phyloP scores from a whole-genome alignment of 805 yeast species.

The Candida maesae region DNA sequence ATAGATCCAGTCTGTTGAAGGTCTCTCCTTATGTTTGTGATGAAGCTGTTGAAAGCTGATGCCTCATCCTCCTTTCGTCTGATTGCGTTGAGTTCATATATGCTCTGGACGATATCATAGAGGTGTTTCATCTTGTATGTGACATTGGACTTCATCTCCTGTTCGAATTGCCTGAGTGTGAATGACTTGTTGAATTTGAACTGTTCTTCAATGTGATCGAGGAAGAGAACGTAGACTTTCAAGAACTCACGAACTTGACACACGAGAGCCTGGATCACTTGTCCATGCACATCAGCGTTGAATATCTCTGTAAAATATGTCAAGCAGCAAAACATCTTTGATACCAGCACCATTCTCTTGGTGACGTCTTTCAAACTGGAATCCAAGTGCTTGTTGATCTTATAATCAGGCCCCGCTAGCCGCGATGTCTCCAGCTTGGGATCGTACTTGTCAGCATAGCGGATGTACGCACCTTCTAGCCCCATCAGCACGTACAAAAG shows the following conservation, averaged over 20 bases:
- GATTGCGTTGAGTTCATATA: conserved; percentile 44
- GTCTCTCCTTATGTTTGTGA: conserved; percentile 38
- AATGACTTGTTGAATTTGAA: conserved; percentile 46
- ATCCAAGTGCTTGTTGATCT: conserved; percentile 68
- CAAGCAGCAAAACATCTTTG: conserved; percentile 60
- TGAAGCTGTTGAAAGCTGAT: conserved; percentile 39
- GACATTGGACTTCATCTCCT: conserved; percentile 37
- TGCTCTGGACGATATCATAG: conserved; percentile 50
- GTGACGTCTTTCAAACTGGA: conserved; percentile 69
- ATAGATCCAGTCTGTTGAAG: conserved; percentile 39
- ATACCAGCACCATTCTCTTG: conserved; percentile 54
- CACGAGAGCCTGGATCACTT: conserved; percentile 70
- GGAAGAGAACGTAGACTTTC: conserved; percentile 32
- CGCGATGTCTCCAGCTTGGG: conserved; percentile 38
- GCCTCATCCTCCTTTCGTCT: conserved; percentile 31
- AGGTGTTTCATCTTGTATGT: conserved; percentile 46
- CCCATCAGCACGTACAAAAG: conserved; percentile 65
- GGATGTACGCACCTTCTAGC: conserved; percentile 71
- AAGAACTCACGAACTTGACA: conserved; percentile 48
- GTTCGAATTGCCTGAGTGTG: conserved; percentile 58
- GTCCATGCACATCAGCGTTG: conserved; percentile 55
- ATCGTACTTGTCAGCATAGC: conserved; percentile 61
- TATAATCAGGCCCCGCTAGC: conserved; percentile 70
- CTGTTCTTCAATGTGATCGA: conserved; percentile 47
- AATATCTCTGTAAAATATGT: conserved; percentile 58